phyloP scores from a whole-genome alignment of 1,284 basidiomycete genomes.

The Leccinum ponderosum region DNA sequence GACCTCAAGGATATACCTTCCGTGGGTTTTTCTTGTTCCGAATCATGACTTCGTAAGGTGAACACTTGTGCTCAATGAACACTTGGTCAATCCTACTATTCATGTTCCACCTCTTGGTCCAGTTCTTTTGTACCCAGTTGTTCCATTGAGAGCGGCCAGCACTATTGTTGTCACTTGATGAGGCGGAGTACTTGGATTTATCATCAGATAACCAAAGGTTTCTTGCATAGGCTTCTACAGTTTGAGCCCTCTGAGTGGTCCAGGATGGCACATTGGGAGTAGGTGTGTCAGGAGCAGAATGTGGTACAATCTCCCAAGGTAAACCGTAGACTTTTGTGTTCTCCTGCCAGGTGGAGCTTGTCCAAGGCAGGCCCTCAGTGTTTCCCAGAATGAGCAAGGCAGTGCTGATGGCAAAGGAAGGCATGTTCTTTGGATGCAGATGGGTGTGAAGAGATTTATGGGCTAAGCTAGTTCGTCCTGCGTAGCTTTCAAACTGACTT shows the following conservation, averaged over 20 bases:
- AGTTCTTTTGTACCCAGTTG: neutral
- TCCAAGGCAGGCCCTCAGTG: neutral
- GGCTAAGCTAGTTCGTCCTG: no score
- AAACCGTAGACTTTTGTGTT: neutral
- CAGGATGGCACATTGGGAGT: neutral
- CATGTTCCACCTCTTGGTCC: neutral
- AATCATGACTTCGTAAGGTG: neutral
- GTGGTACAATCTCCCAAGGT: neutral
- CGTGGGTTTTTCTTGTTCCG: neutral
- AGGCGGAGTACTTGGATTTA: no score
- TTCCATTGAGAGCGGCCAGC: neutral
- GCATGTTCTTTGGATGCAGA: no score
- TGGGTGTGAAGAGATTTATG: no score
- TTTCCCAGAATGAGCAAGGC: neutral
- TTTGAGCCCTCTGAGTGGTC: neutral
- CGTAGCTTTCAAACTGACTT: neutral
- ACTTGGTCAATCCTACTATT: neutral
- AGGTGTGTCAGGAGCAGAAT: neutral
- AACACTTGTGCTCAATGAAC: neutral
- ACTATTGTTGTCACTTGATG: neutral
- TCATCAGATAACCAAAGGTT: no score
- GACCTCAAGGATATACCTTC: neutral
- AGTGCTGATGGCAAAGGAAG: no score
- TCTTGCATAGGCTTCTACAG: neutral
- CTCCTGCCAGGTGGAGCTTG: neutral